Percentiles rank a stretch among this genome's conserved stretches.
These are phyloP conservation scores for Lactarius akahatsu DNA, from an alignment of 768 basidiomycete species.

Conservation along the genomic window DNA sequence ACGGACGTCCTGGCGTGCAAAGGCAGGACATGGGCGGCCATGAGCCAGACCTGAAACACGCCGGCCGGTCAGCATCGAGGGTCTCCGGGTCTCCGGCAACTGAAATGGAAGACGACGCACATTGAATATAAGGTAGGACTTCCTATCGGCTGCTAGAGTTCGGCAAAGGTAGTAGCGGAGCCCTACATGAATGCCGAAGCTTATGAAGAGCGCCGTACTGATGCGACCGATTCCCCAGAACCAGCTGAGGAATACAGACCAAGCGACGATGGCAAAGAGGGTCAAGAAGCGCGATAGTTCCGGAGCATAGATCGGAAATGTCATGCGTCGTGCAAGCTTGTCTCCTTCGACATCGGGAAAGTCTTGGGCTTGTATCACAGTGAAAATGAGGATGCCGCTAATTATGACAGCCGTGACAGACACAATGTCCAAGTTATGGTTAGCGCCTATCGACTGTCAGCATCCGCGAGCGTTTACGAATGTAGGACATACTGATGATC, in stretches of 20 bases:
- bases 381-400: slow-evolving; percentile 29
- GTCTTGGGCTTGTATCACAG: slow-evolving; percentile 32
- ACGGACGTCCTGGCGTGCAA: slow-evolving; percentile 26
- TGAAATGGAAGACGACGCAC: slow-evolving; percentile 26
- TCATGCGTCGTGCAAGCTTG: slow-evolving; percentile 28
- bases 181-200: slow-evolving; percentile 29
- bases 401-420: slow-evolving; percentile 28
- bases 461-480: background rate
- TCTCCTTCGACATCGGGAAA: slow-evolving; percentile 34
- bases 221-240: slow-evolving; percentile 29
- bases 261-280: slow-evolving; percentile 27
- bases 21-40: slow-evolving; percentile 28
- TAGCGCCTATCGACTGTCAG: slow-evolving; percentile 4
- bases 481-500: slow-evolving; percentile 20
- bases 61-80: slow-evolving; percentile 20
- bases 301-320: slow-evolving; percentile 32
- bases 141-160: slow-evolving; percentile 24
- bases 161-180: slow-evolving; percentile 27
- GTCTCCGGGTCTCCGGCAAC: slow-evolving; percentile 4
- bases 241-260: slow-evolving; percentile 30
- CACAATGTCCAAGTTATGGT: slow-evolving; percentile 20
- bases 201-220: slow-evolving; percentile 18
- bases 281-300: slow-evolving; percentile 28
- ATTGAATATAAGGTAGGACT: slow-evolving; percentile 31
- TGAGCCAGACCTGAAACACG: slow-evolving; percentile 27